Base-by-base conservation (phyloP, 2,329 filamentous ascomycete species). In the Blastomyces emzantsi region DNA sequence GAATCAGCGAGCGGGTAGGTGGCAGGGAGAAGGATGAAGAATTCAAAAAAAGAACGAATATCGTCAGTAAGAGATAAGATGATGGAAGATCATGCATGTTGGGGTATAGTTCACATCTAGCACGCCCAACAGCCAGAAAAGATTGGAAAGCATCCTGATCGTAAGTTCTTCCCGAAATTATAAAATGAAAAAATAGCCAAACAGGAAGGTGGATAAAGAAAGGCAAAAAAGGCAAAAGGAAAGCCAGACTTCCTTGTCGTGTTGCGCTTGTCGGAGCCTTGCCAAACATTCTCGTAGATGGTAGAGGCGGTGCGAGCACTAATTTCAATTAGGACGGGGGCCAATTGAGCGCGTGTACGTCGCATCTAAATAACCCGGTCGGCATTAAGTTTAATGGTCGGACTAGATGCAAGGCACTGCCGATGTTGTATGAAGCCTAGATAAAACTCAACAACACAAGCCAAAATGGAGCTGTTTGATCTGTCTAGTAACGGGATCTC, bases 321-420 rank as follows among this genome's bases (percentile, higher is more conserved):
- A 13, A 33, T 8, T n/a, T 25, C 1, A 36, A 45, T 13, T n/a
- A 11, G 11, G 9, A 28, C 49, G 49, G 30, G 52, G 7, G 2
- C 41, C 43, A 60, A 33, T 45, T 30, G 57, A 36, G 39, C 13
- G 25, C 7, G 15, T 15, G 41, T 33, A 49, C 57, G 28, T 60
- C 41, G 36, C 36, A 43, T 43, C 28, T 11, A 36, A 47, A 33
- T 33, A 22, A 28, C 41, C 22, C 28, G 28, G 41, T 60, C 22
- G 41, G 41, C 57, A 47, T 57, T 22, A 49, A 45, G 41, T 33
- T 28, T 25, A 55, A 33, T 33, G n/a, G 57, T 15, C 22, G 3
- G 25, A 60, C 22, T 13, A 60, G 57, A 60, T 60, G 57, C 57
- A 60, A 60, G 57, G 57, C 22, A 60, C 57, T 45, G 41, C 57